Percentiles rank a stretch among this genome's conserved stretches.
Conservation (phyloP, 352 stramenopile species). For the Phytophthora constricta region DNA sequence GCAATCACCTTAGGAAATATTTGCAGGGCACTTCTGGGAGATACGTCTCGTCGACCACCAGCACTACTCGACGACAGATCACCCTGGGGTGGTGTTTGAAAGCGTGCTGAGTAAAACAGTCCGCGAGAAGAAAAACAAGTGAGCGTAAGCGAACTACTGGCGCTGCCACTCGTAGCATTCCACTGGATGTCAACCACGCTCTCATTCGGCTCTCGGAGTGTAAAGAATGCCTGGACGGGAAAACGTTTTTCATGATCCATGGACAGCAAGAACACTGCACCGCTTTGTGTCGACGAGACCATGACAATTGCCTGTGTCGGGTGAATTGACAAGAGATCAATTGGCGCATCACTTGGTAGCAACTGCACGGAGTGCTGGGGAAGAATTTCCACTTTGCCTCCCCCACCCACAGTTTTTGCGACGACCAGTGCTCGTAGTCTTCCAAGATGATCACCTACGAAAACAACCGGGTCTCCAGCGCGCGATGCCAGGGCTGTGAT, state of each 20-base stretch:
- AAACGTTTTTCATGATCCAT: slow-evolving; percentile 81
- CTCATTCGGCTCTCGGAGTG: slow-evolving; percentile 45
- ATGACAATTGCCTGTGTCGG: slow-evolving; percentile 60
- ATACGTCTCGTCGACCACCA: slow-evolving; percentile 19
- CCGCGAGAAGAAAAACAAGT: slow-evolving; percentile 64
- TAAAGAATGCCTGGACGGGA: slow-evolving; percentile 59
- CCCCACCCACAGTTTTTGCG: slow-evolving; percentile 55
- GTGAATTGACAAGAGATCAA: slow-evolving; percentile 72
- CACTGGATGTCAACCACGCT: slow-evolving; percentile 65
- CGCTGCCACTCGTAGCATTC: slow-evolving; percentile 37
- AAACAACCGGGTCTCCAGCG: slow-evolving; percentile 59
- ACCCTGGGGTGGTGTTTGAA: slow-evolving; percentile 33
- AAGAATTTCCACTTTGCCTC: slow-evolving; percentile 58
- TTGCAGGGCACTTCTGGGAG: slow-evolving; percentile 27
- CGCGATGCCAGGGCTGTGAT: slow-evolving; percentile 59
- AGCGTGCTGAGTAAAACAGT: slow-evolving; percentile 56
- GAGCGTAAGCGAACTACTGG: slow-evolving; percentile 51
- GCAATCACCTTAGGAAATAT: slow-evolving; percentile 55
- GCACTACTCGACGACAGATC: slow-evolving; percentile 26
- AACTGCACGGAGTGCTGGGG: slow-evolving; percentile 71
- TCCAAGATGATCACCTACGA: slow-evolving; percentile 66
- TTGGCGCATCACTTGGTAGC: slow-evolving; percentile 19
- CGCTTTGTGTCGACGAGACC: slow-evolving; percentile 55
- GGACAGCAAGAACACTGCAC: slow-evolving; percentile 61
- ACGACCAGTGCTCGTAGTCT: slow-evolving; percentile 64